Evolutionary conservation across 2,329 filamentous ascomycete species (phyloP).

Genomic region (Pleoardoris graminearum): DNA sequence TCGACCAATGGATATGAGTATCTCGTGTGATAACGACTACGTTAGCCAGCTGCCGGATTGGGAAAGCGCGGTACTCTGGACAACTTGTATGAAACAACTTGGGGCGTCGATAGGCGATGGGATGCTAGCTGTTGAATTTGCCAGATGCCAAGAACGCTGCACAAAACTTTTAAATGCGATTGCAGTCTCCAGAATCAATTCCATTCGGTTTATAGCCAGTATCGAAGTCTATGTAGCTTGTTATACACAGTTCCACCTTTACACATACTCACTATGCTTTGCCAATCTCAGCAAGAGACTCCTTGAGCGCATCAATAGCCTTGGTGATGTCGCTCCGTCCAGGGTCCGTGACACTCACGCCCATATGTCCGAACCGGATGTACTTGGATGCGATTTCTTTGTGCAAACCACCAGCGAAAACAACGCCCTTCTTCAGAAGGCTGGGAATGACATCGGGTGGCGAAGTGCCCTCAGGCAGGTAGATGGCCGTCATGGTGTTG

Average conservation of each 20-base stretch:
- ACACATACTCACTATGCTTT: slow-evolving; percentile 38
- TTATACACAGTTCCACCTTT: slow-evolving; percentile 1
- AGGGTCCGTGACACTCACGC: slow-evolving; percentile 84
- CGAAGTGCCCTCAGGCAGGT: slow-evolving; percentile 81
- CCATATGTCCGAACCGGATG: slow-evolving; percentile 97
- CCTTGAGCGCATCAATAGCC: slow-evolving; percentile 76
- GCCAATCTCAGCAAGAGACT: slow-evolving; percentile 74
- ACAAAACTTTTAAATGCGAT: too few species aligned
- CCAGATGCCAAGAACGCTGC: too few species aligned
- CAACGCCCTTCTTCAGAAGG: slow-evolving; percentile 81
- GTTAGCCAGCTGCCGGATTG: neutral
- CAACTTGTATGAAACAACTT: neutral
- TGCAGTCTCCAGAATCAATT: too few species aligned
- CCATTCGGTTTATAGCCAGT: neutral
- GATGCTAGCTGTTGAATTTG: too few species aligned
- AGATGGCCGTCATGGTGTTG: slow-evolving; percentile 97
- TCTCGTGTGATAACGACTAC: neutral
- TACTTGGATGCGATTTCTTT: slow-evolving; percentile 94
- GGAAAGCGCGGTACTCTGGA: neutral
- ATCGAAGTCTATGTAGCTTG: neutral
- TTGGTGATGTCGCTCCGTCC: slow-evolving; percentile 80
- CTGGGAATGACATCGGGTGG: slow-evolving; percentile 83
- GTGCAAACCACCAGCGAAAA: slow-evolving; percentile 94
- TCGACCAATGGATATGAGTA: neutral
- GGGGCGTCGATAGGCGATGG: too few species aligned